Base-by-base conservation (phyloP, 441 rosid genomes). In the Adansonia madagascariensis region DNA sequence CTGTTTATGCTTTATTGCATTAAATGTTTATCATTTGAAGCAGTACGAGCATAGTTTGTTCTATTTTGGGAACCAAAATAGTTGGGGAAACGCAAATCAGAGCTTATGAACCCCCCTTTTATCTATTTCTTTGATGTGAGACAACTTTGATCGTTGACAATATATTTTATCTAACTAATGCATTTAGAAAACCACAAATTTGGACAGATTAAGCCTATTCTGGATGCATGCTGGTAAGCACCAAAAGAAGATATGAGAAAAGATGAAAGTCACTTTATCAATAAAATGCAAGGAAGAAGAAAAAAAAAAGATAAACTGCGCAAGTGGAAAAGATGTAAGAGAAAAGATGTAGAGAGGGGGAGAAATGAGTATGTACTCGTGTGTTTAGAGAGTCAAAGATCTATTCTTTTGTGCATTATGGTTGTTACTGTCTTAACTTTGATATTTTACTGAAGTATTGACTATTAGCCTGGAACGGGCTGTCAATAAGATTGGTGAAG, bases 1-100 rank as follows among this genome's bases (percentile, higher is more conserved):
- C 62, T 65, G 41, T 74, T 75, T 76, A 49, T 82, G 73, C 74
- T 53, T 80, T 80, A 24, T 70, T n/a, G 10, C 24, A 39, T 17
- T 66, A 41, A 14, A 35, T 39, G 6, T 62, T 65, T 49, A 17
- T 49, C 60, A 2, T 75, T 18, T 50, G 47, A 63, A 75, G 63
- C 41, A 35, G 18, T 31, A 20, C 11, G 11, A 17, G 27, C 47
- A 9, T 71, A 17, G 52, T 41, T 55, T 39, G 31, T 55, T 72
- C 6, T 39, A 17, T 72, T 72, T 72, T 39, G 63, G 60, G 31
- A 39, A 6, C 31, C 35, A 17, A 72, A 72, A 8, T 27, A 12
- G 57, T 50, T 41, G 41, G 64, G 63, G 12, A 53, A 55, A 35
- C 63, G 18, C 50, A 55, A 55, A 39, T 39, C 17, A 35, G 74